Evolutionary conservation across 495 filamentous ascomycete species (phyloP), one percentile per base, ranked within the genome.

Genomic region (Cenococcum geophilum): DNA sequence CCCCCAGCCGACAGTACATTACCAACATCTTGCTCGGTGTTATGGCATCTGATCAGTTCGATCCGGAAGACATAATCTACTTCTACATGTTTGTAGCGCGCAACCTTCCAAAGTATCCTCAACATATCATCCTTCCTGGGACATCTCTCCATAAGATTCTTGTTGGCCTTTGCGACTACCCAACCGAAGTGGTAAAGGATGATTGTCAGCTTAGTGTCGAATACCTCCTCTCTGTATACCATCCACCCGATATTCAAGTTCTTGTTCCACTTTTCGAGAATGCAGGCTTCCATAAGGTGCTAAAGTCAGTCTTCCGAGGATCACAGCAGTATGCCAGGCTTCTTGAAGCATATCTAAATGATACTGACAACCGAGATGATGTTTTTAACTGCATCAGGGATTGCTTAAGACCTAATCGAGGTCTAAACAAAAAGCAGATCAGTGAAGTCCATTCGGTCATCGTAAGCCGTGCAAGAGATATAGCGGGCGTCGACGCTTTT

Each of bases 51-150:
- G 69, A 77, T 16, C 82, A 84, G 10, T 97, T 95, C 68, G 79
- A 82, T 4, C 68, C 83, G n/a, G 82, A 87, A 60, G 89, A 97
- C 72, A 90, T 87, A 25, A 89, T 98, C 59, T 97, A 95, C 72
- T 80, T 98, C 36, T 87, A 98, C 71, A 98, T 98, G 89, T 97
- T 98, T 70, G 84, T 97, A 71, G 92, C 93, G 48, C 86, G 93
- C 59, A 98, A 95, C 67, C 80, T 97, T 16, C 89, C 93, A 1
- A 98, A 97, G 74, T 98, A 95, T 70, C 91, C 89, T 5, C 92
- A 97, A 71, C 96, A 95, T 68, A 88, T 98, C 65, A 80, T 96
- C 35, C 82, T 98, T 59, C 84, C 93, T 0, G 93, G 91, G 53
- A 88, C 88, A 8, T 86, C 87, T 9, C 79, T 97, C 0, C 87